phyloP scores from a whole-genome alignment of 2,329 filamentous ascomycete genomes.

The Verticillium longisporum region DNA sequence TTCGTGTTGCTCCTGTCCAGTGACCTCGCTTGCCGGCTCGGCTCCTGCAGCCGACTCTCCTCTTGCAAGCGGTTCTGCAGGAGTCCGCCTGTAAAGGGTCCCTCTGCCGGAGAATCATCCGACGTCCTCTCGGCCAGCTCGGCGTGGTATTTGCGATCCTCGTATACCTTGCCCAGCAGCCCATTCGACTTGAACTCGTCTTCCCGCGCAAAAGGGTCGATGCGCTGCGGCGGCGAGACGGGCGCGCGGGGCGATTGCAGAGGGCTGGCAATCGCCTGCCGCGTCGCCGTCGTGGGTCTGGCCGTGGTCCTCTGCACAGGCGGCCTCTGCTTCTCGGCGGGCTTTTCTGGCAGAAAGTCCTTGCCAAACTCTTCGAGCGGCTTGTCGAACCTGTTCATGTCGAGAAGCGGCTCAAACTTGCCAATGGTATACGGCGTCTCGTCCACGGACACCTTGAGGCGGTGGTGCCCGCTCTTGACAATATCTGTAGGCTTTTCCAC shows the following conservation, averaged over 20 bases:
- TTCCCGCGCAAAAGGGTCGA: constrained; percentile 18
- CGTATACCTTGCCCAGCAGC: constrained; percentile 42
- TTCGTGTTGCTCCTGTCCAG: constrained; percentile 9
- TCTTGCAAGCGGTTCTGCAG: background rate
- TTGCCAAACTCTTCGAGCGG: constrained; percentile 43
- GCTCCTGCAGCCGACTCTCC: background rate
- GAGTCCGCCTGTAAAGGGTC: constrained; percentile 7
- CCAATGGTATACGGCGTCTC: constrained; percentile 57
- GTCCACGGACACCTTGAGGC: constrained; percentile 33
- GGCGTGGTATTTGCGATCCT: constrained; percentile 36
- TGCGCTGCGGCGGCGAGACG: constrained; percentile 3
- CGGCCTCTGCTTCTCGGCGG: background rate
- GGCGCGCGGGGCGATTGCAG: background rate
- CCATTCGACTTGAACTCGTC: constrained; percentile 43
- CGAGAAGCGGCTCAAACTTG: constrained; percentile 60
- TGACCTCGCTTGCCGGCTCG: background rate
- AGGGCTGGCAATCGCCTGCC: constrained; percentile 6
- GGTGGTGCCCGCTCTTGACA: constrained; percentile 24
- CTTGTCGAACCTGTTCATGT: constrained; percentile 52
- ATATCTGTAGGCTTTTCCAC: constrained; percentile 22
- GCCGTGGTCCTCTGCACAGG: background rate
- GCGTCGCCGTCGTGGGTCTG: background rate
- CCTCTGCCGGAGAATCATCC: constrained; percentile 19
- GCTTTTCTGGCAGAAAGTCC: constrained; percentile 24
- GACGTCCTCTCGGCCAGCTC: constrained; percentile 9